Conservation (phyloP, 2,329 filamentous ascomycete species). For the Cordyceps militaris region DNA sequence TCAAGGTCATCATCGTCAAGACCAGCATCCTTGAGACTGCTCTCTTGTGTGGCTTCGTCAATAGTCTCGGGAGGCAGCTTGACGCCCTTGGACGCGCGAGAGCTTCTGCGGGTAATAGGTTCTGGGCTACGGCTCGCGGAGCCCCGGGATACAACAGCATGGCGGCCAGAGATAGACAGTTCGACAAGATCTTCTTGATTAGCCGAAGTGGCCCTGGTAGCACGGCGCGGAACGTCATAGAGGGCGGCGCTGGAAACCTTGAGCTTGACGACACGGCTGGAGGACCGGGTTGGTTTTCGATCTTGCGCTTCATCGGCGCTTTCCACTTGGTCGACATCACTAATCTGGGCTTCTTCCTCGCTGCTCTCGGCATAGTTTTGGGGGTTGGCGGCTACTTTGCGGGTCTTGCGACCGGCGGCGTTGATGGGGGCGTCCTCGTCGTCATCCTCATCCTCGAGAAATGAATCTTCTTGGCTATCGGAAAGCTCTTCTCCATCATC, state of each 20-base stretch:
- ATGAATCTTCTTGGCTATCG: slow-evolving; percentile 46
- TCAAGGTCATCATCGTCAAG: slow-evolving; percentile 28
- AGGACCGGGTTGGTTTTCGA: slow-evolving; percentile 19
- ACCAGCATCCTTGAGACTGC: slow-evolving; percentile 25
- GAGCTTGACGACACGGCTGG: slow-evolving; percentile 38
- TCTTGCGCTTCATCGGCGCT: slow-evolving; percentile 23
- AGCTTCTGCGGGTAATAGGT: slow-evolving; percentile 36
- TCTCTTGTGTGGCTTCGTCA: slow-evolving; percentile 49
- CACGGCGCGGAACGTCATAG: slow-evolving; percentile 33
- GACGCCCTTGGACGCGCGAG: slow-evolving; percentile 44
- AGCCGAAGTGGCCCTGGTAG: slow-evolving; percentile 47
- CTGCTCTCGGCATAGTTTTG: slow-evolving; percentile 42
- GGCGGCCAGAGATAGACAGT: slow-evolving; percentile 54
- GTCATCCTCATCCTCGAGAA: slow-evolving; percentile 38
- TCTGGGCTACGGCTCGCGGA: slow-evolving; percentile 53
- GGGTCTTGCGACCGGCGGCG: slow-evolving; percentile 41
- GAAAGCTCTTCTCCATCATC: slow-evolving; percentile 51
- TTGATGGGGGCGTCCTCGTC: slow-evolving; percentile 37
- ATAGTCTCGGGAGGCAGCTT: slow-evolving; percentile 43
- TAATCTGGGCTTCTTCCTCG: slow-evolving; percentile 29
- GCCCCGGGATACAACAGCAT: slow-evolving; percentile 42
- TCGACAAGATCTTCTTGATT: slow-evolving; percentile 50
- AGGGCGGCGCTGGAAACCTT: slow-evolving; percentile 29
- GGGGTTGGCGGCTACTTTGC: slow-evolving; percentile 39
- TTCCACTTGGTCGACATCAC: slow-evolving; percentile 23